These are phyloP conservation scores for Metschnikowia lachancei DNA, from an alignment of 805 yeast genomes.

Conservation along the genomic window DNA sequence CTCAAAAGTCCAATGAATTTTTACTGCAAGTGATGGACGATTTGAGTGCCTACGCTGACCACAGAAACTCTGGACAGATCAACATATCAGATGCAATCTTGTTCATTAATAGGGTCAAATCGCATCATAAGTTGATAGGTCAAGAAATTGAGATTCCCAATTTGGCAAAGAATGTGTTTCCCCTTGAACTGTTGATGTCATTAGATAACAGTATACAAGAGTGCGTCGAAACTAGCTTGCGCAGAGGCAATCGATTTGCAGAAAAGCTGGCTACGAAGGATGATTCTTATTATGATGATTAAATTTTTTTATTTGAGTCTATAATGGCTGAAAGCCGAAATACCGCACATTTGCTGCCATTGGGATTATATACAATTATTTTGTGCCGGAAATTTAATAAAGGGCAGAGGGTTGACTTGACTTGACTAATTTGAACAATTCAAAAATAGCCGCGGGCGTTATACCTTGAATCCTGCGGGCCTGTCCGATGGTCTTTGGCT, in stretches of 20 bases:
- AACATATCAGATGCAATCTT: slow-evolving; percentile 36
- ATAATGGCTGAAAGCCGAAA: too few species aligned
- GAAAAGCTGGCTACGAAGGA: not conserved
- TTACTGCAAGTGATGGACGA: slow-evolving; percentile 31
- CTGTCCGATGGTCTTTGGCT: slow-evolving; percentile 91
- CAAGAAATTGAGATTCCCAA: slow-evolving; percentile 26
- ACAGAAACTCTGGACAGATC: slow-evolving; percentile 30
- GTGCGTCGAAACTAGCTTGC: slow-evolving; percentile 1
- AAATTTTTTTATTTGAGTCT: not conserved
- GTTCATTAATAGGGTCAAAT: slow-evolving; percentile 31
- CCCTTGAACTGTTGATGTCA: slow-evolving; percentile 34
- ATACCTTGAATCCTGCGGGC: slow-evolving; percentile 93
- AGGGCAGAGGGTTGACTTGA: slow-evolving; percentile 13
- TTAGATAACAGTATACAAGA: slow-evolving; percentile 30
- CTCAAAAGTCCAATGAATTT: slow-evolving; percentile 32
- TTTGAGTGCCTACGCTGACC: slow-evolving; percentile 36
- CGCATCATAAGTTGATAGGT: slow-evolving; percentile 16
- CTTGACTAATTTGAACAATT: slow-evolving; percentile 58
- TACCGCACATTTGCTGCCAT: too few species aligned
- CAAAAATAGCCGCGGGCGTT: slow-evolving; percentile 89
- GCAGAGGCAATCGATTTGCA: not conserved
- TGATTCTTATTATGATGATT: not conserved
- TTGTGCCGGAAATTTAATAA: not conserved
- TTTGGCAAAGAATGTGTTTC: slow-evolving; percentile 36
- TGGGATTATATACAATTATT: too few species aligned